Conservation (phyloP, 306 rosid genomes). For the Leucaena leucocephala region DNA sequence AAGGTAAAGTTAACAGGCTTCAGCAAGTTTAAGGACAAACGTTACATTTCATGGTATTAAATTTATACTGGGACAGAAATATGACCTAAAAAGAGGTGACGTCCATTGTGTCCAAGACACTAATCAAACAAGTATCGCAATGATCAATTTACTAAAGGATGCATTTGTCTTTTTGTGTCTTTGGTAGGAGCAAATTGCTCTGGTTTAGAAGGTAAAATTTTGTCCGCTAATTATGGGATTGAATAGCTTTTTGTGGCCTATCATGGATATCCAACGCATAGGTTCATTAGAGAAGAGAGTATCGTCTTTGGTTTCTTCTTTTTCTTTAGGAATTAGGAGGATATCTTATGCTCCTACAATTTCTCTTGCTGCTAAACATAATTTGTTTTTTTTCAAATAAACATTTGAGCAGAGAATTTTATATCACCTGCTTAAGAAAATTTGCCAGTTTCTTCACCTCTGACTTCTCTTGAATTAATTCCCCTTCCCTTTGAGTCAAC, state of each 20-base stretch:
- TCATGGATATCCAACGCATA: neutral
- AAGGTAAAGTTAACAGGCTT: neutral
- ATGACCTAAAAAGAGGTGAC: neutral
- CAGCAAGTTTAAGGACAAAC: neutral
- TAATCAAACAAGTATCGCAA: neutral
- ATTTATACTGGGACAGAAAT: neutral
- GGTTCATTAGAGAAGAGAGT: neutral
- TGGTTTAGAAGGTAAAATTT: neutral
- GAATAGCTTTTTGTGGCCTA: neutral
- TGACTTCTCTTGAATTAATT: slow-evolving; percentile 83
- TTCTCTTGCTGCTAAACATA: slow-evolving; percentile 3
- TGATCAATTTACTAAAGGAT: neutral
- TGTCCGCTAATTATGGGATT: neutral
- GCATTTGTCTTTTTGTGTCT: neutral
- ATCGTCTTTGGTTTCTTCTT: neutral
- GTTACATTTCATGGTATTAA: neutral
- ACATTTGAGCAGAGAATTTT: slow-evolving; percentile 16
- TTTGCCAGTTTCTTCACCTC: slow-evolving; percentile 94
- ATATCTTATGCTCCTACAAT: neutral
- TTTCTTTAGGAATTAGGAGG: neutral
- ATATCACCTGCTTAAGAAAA: slow-evolving; percentile 93
- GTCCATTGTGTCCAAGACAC: neutral
- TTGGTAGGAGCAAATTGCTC: too few species aligned
- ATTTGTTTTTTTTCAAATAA: neutral
- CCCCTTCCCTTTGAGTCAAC: slow-evolving; percentile 77